A percentile compares a stretch with the other conserved stretches of the same genome.
Conservation (phyloP, 169 alveolate species). For the Fabrea salina region DNA sequence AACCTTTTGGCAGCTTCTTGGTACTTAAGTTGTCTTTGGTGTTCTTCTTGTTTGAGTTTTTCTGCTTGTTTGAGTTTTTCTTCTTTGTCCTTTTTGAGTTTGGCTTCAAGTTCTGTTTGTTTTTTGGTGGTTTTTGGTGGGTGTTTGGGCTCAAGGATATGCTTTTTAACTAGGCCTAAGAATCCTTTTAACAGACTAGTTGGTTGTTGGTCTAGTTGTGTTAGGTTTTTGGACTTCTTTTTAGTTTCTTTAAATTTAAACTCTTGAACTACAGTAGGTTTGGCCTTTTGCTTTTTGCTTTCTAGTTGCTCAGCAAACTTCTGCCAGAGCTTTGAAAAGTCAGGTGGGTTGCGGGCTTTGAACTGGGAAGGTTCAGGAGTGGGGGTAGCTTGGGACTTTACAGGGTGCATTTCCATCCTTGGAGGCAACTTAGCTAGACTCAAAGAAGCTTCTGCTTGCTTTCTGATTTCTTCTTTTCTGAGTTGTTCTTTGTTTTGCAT, state of each 20-base stretch:
- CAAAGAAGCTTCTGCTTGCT: constrained; percentile 43
- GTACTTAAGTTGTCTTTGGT: neutral
- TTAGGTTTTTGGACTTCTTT: neutral
- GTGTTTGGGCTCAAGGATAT: neutral
- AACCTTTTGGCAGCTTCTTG: neutral
- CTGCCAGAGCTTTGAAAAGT: constrained; percentile 47
- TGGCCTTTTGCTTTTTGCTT: constrained; percentile 41
- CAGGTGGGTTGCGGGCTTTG: constrained; percentile 49
- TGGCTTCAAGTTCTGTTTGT: neutral
- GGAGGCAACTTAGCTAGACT: constrained; percentile 54
- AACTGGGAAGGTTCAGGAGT: constrained; percentile 22
- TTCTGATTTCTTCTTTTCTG: constrained; percentile 46
- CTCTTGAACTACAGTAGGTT: constrained; percentile 53
- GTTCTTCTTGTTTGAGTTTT: neutral
- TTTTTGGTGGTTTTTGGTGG: constrained; percentile 16
- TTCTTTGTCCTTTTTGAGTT: neutral
- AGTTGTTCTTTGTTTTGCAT: constrained; percentile 38
- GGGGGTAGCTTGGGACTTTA: constrained; percentile 43
- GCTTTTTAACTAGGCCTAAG: neutral
- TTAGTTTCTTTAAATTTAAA: constrained; percentile 22
- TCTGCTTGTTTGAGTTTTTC: neutral
- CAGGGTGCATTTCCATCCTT: constrained; percentile 62
- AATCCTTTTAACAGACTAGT: constrained; percentile 2
- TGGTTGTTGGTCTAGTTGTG: neutral
- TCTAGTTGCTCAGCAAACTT: constrained; percentile 43